phyloP scores from a whole-genome alignment of 495 filamentous ascomycete species.

The Hypoxylon subgilvum region DNA sequence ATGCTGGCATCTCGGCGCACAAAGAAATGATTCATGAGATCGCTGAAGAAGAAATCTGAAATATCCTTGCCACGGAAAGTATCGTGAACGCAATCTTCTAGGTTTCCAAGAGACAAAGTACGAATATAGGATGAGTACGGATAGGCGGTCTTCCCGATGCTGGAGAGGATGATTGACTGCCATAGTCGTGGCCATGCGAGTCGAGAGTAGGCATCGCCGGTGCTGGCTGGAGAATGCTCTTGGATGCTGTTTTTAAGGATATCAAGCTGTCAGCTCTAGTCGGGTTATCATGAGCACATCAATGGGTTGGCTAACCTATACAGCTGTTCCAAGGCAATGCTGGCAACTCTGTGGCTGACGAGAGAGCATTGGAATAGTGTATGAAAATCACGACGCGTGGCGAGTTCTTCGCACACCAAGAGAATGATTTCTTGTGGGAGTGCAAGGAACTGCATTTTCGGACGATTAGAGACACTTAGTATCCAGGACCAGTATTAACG shows the following conservation, averaged over 20 bases:
- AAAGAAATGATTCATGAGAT: slow-evolving; percentile 50
- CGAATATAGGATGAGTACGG: slow-evolving; percentile 75
- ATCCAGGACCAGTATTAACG: too few relatives aligned
- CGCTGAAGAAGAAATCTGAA: slow-evolving; percentile 56
- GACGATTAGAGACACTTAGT: too few relatives aligned
- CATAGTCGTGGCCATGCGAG: slow-evolving; percentile 67
- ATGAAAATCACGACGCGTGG: slow-evolving; percentile 56
- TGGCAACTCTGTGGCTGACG: slow-evolving; percentile 57
- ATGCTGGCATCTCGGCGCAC: slow-evolving; percentile 6
- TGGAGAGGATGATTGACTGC: slow-evolving; percentile 72
- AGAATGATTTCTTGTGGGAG: slow-evolving; percentile 67
- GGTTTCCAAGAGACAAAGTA: slow-evolving; percentile 64
- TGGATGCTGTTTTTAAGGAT: slow-evolving; percentile 19
- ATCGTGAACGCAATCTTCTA: slow-evolving; percentile 64
- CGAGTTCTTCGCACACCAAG: slow-evolving; percentile 64
- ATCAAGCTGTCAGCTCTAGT: slow-evolving; percentile 8
- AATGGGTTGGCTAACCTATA: slow-evolving; percentile 66
- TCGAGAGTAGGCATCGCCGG: slow-evolving; percentile 28
- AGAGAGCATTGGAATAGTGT: slow-evolving; percentile 63
- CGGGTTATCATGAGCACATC: neutral
- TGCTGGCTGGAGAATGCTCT: slow-evolving; percentile 28
- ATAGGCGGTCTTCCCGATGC: slow-evolving; percentile 65
- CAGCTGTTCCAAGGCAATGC: slow-evolving; percentile 64
- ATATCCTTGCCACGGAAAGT: slow-evolving; percentile 48
- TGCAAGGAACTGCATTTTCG: slow-evolving; percentile 10